Evolutionary conservation across 305 asterid species (phyloP).

Genomic region (Solanum hybrid): DNA sequence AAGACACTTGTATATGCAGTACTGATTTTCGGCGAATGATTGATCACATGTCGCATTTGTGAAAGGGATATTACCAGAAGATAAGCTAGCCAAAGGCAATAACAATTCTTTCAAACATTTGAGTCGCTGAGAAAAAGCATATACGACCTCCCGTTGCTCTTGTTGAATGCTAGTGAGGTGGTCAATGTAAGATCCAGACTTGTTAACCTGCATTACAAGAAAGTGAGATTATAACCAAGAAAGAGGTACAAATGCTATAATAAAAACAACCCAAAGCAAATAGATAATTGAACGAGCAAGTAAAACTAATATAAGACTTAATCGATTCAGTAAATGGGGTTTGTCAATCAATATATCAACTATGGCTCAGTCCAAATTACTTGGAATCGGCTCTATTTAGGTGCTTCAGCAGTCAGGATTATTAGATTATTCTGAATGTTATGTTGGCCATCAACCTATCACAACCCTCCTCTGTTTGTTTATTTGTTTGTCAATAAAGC

Average conservation of each 20-base stretch:
- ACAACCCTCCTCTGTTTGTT: not conserved
- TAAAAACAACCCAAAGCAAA: not conserved
- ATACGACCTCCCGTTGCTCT: conserved; percentile 76
- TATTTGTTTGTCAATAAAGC: not conserved
- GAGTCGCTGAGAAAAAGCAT: conserved; percentile 47
- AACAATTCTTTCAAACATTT: conserved; percentile 43
- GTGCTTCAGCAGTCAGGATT: not conserved
- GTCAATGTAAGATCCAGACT: conserved; percentile 60
- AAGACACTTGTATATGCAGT: conserved; percentile 54
- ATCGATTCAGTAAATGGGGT: not conserved
- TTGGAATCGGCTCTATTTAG: not conserved
- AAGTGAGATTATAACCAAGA: not conserved
- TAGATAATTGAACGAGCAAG: not conserved
- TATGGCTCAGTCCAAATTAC: not conserved
- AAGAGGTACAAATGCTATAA: not conserved
- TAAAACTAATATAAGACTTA: not conserved
- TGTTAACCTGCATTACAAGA: conserved; percentile 44
- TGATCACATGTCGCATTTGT: conserved; percentile 10
- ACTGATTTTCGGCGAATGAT: conserved; percentile 38
- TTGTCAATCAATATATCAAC: not conserved
- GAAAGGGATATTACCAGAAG: conserved; percentile 24
- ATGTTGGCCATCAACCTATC: not conserved
- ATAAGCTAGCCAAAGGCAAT: conserved; percentile 60
- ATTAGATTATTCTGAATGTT: not conserved
- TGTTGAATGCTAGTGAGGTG: conserved; percentile 83